Base-by-base conservation (phyloP, 2,329 filamentous ascomycete species). In the Cryphonectria nitschkei region DNA sequence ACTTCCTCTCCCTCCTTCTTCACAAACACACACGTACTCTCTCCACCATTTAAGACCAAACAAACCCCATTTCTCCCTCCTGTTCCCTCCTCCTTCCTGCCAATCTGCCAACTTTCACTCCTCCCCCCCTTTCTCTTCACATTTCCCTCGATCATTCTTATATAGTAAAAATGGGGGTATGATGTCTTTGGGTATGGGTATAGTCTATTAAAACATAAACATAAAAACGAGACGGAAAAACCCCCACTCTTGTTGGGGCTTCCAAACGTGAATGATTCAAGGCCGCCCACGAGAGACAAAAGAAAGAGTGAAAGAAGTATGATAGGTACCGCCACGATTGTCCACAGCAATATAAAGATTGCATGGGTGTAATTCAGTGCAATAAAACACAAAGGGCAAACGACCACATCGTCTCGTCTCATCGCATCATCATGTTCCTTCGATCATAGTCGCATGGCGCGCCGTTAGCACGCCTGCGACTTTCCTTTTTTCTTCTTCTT, bases 201-300 rank as follows among this genome's bases (percentile, higher is more conserved):
- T 72, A 72, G 68, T 72, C 70, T 72, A 72, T 72, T 32, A 72
- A 37, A 37, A 65, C 61, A 69, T 65, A 22, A 63, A 68, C 54
- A 16, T 13, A 16, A 41, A 41, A 41, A 22, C 6, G 19, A 46
- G 6, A 56, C 14, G 5, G 11, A n/a, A n/a, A 11, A 50, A 19
- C 0, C 11, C 7, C 19, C 46, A 50, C 46, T 61, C 60, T n/a
- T 29, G 54, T 22, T 52, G 26, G 37, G 46, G 43, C 22, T 50
- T 41, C 13, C 14, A 61, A 41, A 26, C 14, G 32, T 2, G 16
- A 50, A 50, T 34, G 41, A 61, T n/a, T 34, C 19, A n/a, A 67
- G 46, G 68, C 67, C 43, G 29, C 37, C 39, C 52, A 61, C 54
- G 29, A 19, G 50, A 65, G 29, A 70, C 68, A 72, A 70, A 63